Base-by-base conservation (phyloP, 1,139 yeast species). In the Nakaseomyces kungkrabaensis region DNA sequence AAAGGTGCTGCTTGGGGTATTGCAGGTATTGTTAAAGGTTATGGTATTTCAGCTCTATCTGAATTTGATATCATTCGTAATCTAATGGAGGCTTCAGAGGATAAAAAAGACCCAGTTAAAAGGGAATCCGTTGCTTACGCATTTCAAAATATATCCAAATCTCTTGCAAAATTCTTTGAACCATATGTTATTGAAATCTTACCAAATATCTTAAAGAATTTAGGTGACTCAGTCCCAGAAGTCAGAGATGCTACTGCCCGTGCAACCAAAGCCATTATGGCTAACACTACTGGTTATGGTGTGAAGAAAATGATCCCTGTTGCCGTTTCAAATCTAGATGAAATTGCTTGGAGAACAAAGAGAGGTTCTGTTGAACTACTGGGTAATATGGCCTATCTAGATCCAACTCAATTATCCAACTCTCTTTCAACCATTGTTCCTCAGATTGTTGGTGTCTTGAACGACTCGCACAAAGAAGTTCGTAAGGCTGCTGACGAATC, bases 301-400 rank as follows among this genome's bases (percentile, higher is more conserved):
- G 87, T 92, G 52, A 87, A 86, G 66, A 83, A 85, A 59, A 76
- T 92, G 65, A 89, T 92, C 66, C 99, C 98, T 0, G 75, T 90
- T 53, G 95, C 97, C 0, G 79, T 92, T 52, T 79, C 82, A 37
- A 88, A 87, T 58, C 74, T 92, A 59, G 95, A 89, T 60, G 95
- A 88, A 56, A 82, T 84, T 51, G 85, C 95, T 0, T 92, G 99
- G 99, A 79, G 99, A 71, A 82, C 96, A 1, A 92, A 92, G 69
- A 88, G 90, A 69, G 98, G 97, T 10, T 88, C 97, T 5, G 98
- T 92, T 32, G 98, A 94, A 63, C 72, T 92, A 53, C 75, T 92
- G 47, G 98, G 99, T 68, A 82, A 96, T 29, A 94, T 92, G 98
- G 98, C 98, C 0, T 92, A 90, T 65, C 75, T 94, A 56, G 97